A percentile compares a stretch with the other conserved stretches of the same genome.
These are phyloP conservation scores for Antitrichia curtipendula DNA, from an alignment of 225 moss, liverwort and hornwort genomes.

Conservation along the genomic window DNA sequence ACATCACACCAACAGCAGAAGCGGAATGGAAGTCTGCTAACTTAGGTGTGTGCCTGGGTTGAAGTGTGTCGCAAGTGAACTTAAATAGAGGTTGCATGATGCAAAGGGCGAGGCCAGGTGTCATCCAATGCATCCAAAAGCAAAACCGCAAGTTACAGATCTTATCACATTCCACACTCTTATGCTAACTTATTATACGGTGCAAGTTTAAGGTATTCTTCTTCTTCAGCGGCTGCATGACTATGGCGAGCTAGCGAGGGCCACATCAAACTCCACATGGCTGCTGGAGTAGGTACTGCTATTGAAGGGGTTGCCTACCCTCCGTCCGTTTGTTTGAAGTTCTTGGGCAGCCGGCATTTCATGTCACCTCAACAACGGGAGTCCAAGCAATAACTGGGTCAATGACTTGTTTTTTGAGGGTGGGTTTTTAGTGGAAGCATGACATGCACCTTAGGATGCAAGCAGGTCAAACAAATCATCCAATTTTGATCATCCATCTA, in stretches of 20 bases:
- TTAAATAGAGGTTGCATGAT: background rate
- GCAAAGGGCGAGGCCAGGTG: background rate
- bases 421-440: background rate
- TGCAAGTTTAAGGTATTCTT: too few relatives aligned
- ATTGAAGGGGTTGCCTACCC: background rate
- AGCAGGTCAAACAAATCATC: background rate
- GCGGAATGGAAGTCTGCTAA: too few relatives aligned
- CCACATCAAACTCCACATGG: background rate
- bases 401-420: background rate
- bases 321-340: background rate
- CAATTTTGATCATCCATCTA: background rate
- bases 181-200: too few relatives aligned
- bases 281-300: background rate
- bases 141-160: too few relatives aligned
- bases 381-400: background rate
- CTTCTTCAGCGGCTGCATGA: background rate
- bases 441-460: background rate
- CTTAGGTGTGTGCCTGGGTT: background rate
- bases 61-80: background rate
- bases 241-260: background rate
- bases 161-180: background rate
- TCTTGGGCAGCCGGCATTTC: too few relatives aligned
- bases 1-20: too few relatives aligned
- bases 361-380: background rate
- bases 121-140: background rate